Evolutionary conservation across 345 rosid genomes (phyloP), one percentile per base, ranked within the genome.

Genomic region (Salix udensis): DNA sequence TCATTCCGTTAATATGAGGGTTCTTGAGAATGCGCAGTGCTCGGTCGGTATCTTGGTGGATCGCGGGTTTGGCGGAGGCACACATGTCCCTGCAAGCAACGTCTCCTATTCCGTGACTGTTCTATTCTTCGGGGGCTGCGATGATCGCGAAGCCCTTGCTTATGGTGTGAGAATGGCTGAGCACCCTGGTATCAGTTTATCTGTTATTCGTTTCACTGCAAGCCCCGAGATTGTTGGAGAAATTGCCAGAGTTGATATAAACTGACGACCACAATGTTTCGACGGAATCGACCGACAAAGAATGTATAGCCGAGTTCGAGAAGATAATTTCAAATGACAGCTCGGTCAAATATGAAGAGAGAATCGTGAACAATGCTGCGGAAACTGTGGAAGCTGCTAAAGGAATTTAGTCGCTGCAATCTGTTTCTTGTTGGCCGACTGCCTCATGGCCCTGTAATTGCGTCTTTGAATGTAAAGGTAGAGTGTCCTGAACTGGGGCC

Each of bases 41-140:
- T 92, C 98, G 0, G 96, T 94, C 0, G 98, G 93, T 31, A 91
- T 94, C 70, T 69, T 94, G 23, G 94, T 94, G 9, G 98, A 94
- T 55, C 94, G 98, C 7, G 98, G 98, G 0, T 85, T 94, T 11
- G 98, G 97, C 18, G 98, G 97, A 6, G n/a, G 74, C 70, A 83
- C 89, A 4, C 97, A 93, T 6, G 89, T 92, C 1, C 24, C 97
- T 0, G 91, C 96, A 6, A 88, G 98, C 76, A 85, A 89, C 65
- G 87, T 92, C 67, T 83, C 96, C 23, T 87, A 84, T 4, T 69
- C 73, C 5, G 60, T 94, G 10, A 86, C 93, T 0, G 88, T 89
- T 67, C 61, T 92, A 70, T 94, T 94, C 83, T 90, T 94, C 12
- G 98, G 98, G 7, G 96, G 98, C 6, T 73, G 69, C n/a, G 97